Conservation (phyloP, 208 protist species). For the Strigomonas galati region DNA sequence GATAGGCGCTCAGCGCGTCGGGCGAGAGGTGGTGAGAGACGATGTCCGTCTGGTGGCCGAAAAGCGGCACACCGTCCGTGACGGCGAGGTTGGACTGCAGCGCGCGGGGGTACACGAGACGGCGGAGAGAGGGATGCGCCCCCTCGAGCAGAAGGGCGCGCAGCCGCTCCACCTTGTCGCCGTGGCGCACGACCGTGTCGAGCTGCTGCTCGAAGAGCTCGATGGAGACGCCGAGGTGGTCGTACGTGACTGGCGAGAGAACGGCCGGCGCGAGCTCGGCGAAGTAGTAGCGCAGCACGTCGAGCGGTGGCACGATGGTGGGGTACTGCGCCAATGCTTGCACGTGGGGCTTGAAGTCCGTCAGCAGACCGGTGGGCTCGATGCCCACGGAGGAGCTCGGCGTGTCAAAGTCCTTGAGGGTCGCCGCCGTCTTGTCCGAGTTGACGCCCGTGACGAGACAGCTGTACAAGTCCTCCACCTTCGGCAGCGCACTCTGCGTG, state of each 20-base stretch:
- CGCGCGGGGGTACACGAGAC: slow-evolving; percentile 78
- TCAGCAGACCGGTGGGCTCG: slow-evolving; percentile 54
- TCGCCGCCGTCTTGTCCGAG: slow-evolving; percentile 16
- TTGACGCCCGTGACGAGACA: slow-evolving; percentile 69
- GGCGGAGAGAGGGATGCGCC: slow-evolving; percentile 68
- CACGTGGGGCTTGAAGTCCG: slow-evolving; percentile 56
- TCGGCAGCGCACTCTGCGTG: slow-evolving; percentile 29
- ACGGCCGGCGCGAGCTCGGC: slow-evolving; percentile 42
- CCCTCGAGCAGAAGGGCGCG: slow-evolving; percentile 39
- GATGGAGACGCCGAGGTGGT: slow-evolving; percentile 37
- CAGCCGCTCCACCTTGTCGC: slow-evolving; percentile 36
- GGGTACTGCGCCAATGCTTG: slow-evolving; percentile 49
- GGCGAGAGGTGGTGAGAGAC: slow-evolving; percentile 26
- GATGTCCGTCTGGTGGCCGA: slow-evolving; percentile 32
- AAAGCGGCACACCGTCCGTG: slow-evolving; percentile 57
- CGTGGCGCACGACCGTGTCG: slow-evolving; percentile 43
- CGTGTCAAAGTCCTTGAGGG: slow-evolving; percentile 9
- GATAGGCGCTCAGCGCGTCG: slow-evolving; percentile 26
- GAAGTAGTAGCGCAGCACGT: slow-evolving; percentile 53
- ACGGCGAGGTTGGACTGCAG: slow-evolving; percentile 60
- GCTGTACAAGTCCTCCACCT: slow-evolving; percentile 48
- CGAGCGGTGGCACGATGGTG: slow-evolving; percentile 42
- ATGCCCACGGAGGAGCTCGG: slow-evolving; percentile 37
- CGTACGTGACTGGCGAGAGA: slow-evolving; percentile 14
- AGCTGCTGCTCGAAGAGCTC: slow-evolving; percentile 50